Evolutionary conservation across 768 basidiomycete genomes (phyloP).

Genomic region (Gloeophyllum trabeum): DNA sequence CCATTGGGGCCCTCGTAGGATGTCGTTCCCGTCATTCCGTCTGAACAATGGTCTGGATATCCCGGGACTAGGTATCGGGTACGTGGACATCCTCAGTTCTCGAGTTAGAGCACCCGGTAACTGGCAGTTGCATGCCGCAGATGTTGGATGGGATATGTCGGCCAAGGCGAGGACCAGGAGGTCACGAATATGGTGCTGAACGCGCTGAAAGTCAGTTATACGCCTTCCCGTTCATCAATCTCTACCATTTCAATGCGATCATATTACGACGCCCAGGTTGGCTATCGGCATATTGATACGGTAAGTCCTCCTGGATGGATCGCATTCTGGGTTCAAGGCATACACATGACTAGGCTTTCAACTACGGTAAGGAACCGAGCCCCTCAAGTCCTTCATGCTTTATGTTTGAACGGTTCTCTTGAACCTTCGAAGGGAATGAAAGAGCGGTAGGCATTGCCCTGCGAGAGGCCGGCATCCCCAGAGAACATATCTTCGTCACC

Average conservation of each 20-base stretch:
- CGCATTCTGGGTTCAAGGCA: no score
- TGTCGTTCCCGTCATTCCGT: neutral
- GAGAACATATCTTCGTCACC: neutral
- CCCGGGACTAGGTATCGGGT: neutral
- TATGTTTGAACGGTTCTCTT: neutral
- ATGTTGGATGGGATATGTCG: neutral
- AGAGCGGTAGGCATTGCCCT: neutral
- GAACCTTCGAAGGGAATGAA: neutral
- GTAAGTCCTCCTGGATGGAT: neutral
- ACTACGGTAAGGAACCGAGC: neutral
- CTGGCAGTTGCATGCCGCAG: neutral
- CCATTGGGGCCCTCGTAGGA: no score
- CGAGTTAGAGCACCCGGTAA: neutral
- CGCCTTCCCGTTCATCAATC: no score
- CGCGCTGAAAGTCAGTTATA: neutral
- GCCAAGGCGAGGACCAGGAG: neutral
- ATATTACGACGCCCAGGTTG: no score
- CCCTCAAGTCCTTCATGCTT: neutral
- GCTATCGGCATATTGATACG: slow-evolving; percentile 1
- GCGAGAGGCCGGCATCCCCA: neutral
- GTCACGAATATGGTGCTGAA: neutral
- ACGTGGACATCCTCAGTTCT: neutral
- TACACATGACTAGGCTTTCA: neutral
- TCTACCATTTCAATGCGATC: no score
- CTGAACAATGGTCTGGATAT: neutral